These are phyloP conservation scores for Leucocoprinus sp. DNA, from an alignment of 768 basidiomycete genomes.

Conservation along the genomic window DNA sequence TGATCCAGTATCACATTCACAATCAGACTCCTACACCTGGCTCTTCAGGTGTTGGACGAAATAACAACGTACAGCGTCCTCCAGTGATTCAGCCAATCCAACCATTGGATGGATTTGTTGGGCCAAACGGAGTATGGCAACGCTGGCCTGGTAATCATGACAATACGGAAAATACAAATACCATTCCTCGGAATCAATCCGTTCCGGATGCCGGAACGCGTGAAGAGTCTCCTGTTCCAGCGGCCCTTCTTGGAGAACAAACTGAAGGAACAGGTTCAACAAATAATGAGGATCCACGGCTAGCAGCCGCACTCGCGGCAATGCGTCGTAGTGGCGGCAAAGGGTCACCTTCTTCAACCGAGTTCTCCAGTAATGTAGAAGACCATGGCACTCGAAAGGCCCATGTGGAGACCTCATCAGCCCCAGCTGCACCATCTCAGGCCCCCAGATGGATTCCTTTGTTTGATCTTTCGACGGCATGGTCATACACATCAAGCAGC, in stretches of 20 bases:
- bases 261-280: neutral
- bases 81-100: slow-evolving; percentile 38
- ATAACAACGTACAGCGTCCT: slow-evolving; percentile 23
- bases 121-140: slow-evolving; percentile 59
- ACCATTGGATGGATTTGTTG: slow-evolving; percentile 52
- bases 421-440: neutral
- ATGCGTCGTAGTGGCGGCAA: slow-evolving; percentile 36
- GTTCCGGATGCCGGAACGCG: neutral
- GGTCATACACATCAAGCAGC: neutral
- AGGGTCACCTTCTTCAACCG: neutral
- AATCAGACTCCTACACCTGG: slow-evolving; percentile 34
- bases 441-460: slow-evolving; percentile 26
- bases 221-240: neutral
- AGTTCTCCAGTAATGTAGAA: neutral
- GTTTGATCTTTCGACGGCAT: slow-evolving; percentile 18
- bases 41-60: slow-evolving; percentile 13
- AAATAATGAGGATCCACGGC: slow-evolving; percentile 18
- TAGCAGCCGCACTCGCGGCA: slow-evolving; percentile 63
- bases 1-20: slow-evolving; percentile 58
- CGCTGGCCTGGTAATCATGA: slow-evolving; percentile 43
- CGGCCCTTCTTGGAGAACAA: neutral
- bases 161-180: neutral
- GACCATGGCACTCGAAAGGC: neutral
- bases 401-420: neutral
- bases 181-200: neutral